These are phyloP conservation scores for Aspergillus incahuasiensis DNA, from an alignment of 495 filamentous ascomycete genomes.

Conservation along the genomic window DNA sequence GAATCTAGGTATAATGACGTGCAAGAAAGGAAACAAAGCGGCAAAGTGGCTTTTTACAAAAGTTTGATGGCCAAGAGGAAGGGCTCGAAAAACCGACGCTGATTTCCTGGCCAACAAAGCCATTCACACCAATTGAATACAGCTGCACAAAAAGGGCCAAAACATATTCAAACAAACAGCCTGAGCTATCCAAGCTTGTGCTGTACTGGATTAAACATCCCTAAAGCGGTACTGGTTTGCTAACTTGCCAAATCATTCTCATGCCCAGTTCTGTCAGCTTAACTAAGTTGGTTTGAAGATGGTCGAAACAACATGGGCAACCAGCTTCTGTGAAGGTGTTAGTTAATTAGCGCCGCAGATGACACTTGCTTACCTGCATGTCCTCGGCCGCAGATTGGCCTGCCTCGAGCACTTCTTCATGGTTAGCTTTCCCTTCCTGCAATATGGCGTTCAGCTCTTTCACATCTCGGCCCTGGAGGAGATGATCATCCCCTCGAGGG, in stretches of 20 bases:
- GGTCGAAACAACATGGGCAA: conserved; percentile 30
- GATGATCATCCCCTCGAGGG: conserved; percentile 55
- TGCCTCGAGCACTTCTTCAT: conserved; percentile 67
- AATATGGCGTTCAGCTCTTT: conserved; percentile 53
- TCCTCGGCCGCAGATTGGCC: conserved; percentile 58
- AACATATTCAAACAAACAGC: too few relatives aligned
- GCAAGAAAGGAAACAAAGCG: conserved; percentile 61
- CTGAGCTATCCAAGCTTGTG: background rate
- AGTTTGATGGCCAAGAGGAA: conserved; percentile 55
- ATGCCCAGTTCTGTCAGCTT: background rate
- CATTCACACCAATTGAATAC: background rate
- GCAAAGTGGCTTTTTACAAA: conserved; percentile 69
- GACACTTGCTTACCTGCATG: conserved; percentile 53
- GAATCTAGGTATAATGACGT: conserved; percentile 68
- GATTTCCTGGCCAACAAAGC: background rate
- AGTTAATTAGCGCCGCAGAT: conserved; percentile 2
- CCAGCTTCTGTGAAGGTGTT: conserved; percentile 34
- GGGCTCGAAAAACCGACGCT: conserved; percentile 26
- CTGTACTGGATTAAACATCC: too few relatives aligned
- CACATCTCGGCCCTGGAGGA: conserved; percentile 35
- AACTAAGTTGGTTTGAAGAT: background rate
- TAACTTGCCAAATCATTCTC: background rate
- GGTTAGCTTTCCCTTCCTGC: conserved; percentile 62
- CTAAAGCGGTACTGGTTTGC: too few relatives aligned
- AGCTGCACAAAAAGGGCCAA: too few relatives aligned